phyloP scores from a whole-genome alignment of 371 early-diverging fungal genomes.

The Dipsacomyces acuminosporus region DNA sequence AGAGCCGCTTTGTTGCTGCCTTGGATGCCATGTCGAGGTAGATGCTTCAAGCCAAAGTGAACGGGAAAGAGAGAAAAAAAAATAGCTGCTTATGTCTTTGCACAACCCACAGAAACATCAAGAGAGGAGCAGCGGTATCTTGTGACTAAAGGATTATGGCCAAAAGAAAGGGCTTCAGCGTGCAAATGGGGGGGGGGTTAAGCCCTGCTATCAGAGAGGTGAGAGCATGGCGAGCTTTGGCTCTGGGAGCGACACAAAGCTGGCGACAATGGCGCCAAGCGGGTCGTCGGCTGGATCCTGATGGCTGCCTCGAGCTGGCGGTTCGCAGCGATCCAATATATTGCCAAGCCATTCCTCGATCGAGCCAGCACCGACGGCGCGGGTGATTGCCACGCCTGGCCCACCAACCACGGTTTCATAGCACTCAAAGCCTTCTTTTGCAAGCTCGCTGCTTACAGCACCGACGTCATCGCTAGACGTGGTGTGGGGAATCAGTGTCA shows the following conservation, averaged over 20 bases:
- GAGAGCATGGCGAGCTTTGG: slow-evolving; percentile 10
- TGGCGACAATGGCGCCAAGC: slow-evolving; percentile 6
- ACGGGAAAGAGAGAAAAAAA: background rate
- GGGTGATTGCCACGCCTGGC: slow-evolving; percentile 51
- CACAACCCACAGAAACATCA: too few relatives aligned
- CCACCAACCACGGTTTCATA: slow-evolving; percentile 75
- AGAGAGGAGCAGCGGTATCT: too few relatives aligned
- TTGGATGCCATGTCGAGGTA: slow-evolving; percentile 67
- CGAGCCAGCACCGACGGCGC: slow-evolving; percentile 4
- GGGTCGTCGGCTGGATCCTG: background rate
- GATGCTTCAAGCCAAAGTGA: background rate
- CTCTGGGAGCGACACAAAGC: slow-evolving; percentile 12
- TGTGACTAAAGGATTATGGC: too few relatives aligned
- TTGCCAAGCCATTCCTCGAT: slow-evolving; percentile 17
- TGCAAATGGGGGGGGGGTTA: background rate
- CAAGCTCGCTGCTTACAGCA: slow-evolving; percentile 49
- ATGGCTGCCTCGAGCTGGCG: slow-evolving; percentile 7
- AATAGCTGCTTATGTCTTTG: background rate
- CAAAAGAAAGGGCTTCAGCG: too few relatives aligned
- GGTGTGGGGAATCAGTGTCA: slow-evolving; percentile 62
- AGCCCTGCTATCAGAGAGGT: background rate
- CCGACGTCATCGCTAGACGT: slow-evolving; percentile 17
- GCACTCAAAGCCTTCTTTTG: slow-evolving; percentile 59
- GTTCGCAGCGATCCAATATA: background rate
- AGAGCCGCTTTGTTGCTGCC: slow-evolving; percentile 77